Evolutionary conservation across 208 protist species (phyloP), one percentile per base, ranked within the genome.

Genomic region (Phytomonas sp.): DNA sequence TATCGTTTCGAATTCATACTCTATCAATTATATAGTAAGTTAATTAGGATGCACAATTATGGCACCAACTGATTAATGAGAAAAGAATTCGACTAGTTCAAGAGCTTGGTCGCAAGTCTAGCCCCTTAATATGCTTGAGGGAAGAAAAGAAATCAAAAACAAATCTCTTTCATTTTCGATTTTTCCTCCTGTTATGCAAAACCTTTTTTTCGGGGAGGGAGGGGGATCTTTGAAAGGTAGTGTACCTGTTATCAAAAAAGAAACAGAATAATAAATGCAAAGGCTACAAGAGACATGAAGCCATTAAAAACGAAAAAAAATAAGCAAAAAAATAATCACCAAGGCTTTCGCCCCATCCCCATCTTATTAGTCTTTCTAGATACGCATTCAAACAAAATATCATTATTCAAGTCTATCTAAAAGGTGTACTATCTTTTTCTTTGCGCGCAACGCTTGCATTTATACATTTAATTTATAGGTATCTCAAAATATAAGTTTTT

Each of bases 291-390:
- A 73, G 23, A 32, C 0, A 65, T 26, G n/a, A 59, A 71, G 31
- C 37, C 30, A 65, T 20, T 29, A 67, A 62, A 56, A n/a, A 63
- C n/a, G 70, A 40, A 66, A 60, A 20, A 56, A 56, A 56, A 62
- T 17, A 71, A 60, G 46, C 62, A 60, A 68, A 13, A 67, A 33
- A 71, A 32, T 23, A 37, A 0, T 60, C 0, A 66, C 51, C 26
- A 63, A 31, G 51, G 34, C 46, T 56, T 56, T 56, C 23, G 46
- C 20, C 46, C 17, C 67, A 67, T 43, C 56, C 61, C 28, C 46
- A 56, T 26, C 11, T 28, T 56, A 6, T 28, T 56, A 2, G 1
- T 56, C 46, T 20, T 56, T 43, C 29, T 67, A 56, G 28, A 30
- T 17, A 30, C 26, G 28, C 13, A 40, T 43, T 26, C 36, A 40